Percentiles rank a stretch among this genome's conserved stretches.
These are phyloP conservation scores for Lecanoromycetidae sp. DNA, from an alignment of 2,329 filamentous ascomycete species.

Conservation along the genomic window DNA sequence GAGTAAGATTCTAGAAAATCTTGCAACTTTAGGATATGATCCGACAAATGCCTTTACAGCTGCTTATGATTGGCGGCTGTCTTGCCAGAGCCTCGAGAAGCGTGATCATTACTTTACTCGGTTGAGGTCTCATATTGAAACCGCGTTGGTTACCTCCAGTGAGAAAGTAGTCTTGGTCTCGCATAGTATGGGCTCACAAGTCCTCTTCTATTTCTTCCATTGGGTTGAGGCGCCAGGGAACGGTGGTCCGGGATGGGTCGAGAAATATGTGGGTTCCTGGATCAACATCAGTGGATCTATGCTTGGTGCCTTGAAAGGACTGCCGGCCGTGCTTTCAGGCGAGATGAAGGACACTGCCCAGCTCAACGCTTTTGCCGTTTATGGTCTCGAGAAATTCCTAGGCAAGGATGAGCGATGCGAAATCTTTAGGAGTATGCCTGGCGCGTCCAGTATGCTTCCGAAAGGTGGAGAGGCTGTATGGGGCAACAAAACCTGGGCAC, in stretches of 20 bases:
- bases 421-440: conserved; percentile 93
- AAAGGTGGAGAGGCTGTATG: conserved; percentile 90
- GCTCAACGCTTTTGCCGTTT: conserved; percentile 90
- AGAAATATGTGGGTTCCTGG: conserved; percentile 81
- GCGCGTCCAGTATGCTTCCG: conserved; percentile 90
- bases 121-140: conserved; percentile 81
- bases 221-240: conserved; percentile 68
- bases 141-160: conserved; percentile 57
- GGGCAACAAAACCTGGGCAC: conserved; percentile 78
- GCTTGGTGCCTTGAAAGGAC: conserved; percentile 83
- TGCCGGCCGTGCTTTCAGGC: conserved; percentile 81
- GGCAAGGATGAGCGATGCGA: conserved; percentile 82
- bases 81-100: conserved; percentile 77
- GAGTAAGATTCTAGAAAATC: conserved; percentile 96
- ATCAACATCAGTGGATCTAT: conserved; percentile 98
- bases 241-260: conserved; percentile 81
- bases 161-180: conserved; percentile 78
- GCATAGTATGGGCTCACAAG: conserved; percentile 96
- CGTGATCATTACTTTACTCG: conserved; percentile 90
- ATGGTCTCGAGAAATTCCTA: conserved; percentile 90
- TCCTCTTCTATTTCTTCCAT: conserved; percentile 69
- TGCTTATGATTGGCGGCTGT: conserved; percentile 82
- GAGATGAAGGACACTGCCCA: conserved; percentile 99
- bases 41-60: conserved; percentile 61
- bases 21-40: conserved; percentile 92